These are phyloP conservation scores for Austroboletus niveus DNA, from an alignment of 1,284 basidiomycete species.

Conservation along the genomic window DNA sequence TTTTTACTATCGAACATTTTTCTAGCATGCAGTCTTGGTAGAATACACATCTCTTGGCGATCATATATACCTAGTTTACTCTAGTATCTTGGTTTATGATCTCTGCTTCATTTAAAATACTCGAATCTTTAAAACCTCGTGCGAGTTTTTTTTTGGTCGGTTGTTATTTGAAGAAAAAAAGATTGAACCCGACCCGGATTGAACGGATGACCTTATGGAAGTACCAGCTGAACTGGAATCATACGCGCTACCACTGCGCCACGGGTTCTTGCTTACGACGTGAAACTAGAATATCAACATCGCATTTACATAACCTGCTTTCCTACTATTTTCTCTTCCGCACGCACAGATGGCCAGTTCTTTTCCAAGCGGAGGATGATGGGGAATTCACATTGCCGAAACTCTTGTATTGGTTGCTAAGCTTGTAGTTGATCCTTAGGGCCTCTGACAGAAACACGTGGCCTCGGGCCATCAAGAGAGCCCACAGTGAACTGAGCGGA, in stretches of 20 bases:
- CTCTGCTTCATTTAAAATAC: background rate
- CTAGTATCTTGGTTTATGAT: background rate
- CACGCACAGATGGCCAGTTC: no score
- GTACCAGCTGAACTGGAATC: constrained; percentile 26
- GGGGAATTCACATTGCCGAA: no score
- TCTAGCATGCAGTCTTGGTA: constrained; percentile 21
- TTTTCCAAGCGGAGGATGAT: no score
- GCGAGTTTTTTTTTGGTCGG: background rate
- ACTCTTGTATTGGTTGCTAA: no score
- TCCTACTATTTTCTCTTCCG: no score
- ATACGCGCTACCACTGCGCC: constrained; percentile 37
- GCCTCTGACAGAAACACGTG: no score
- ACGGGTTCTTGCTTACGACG: constrained; percentile 20
- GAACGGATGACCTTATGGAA: constrained; percentile 60
- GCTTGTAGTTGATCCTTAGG: no score
- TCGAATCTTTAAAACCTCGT: background rate
- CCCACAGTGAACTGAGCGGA: no score
- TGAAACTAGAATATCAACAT: no score
- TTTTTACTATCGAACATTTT: background rate
- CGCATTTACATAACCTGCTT: no score
- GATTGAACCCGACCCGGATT: constrained; percentile 54
- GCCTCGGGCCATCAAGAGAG: no score
- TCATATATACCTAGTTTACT: constrained; percentile 11
- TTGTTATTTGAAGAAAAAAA: constrained; percentile 7
- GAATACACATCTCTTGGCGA: constrained; percentile 4